Evolutionary conservation across 2,329 filamentous ascomycete species (phyloP), one percentile per base, ranked within the genome.

Genomic region (Diaporthe amygdali): DNA sequence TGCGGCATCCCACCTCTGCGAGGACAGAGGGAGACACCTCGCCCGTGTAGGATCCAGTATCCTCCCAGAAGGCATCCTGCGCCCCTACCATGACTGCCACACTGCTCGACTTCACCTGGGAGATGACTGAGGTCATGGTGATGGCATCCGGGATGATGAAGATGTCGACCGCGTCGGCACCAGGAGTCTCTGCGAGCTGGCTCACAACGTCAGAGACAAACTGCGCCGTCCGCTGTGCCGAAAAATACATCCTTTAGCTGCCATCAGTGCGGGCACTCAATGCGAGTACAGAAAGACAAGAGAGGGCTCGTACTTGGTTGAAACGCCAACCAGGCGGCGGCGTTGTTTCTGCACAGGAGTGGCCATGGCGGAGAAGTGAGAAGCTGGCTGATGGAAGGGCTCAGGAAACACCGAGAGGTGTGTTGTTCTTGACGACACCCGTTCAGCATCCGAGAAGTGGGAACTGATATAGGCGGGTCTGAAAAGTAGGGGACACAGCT

Each of bases 141-240:
- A 96, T 81, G 78, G 94, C 93, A 81, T 96, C 93, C 1, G 94
- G 93, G 74, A 95, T 91, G 75, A 96, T 83, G 81, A 95, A 95
- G 75, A 96, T 85, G 80, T 94, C 91, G 72, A 93, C 81, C 64
- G 88, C 83, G 37, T 86, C 81, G 66, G 84, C 79, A 37, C 82
- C 78, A 25, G 83, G 77, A 4, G 83, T 78, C 41, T 83, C 78
- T 30, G 85, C 81, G 47, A 88, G 78, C 10, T 84, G 84, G 37
- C 82, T 74, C 17, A 89, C 81, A 20, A 92, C 79, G 8, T 81
- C 81, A 64, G 80, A 75, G 78, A 89, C 82, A 78, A 91, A 92
- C 69, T 85, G 77, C 55, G 86, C 82, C 1, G 93, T 95, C 72
- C 86, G 85, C 14, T 87, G 81, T 10, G 91, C 87, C 73, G 91